A percentile compares a stretch with the other conserved stretches of the same genome.
phyloP scores from a whole-genome alignment of 2,329 filamentous ascomycete species.

The Lachnellula suecica region DNA sequence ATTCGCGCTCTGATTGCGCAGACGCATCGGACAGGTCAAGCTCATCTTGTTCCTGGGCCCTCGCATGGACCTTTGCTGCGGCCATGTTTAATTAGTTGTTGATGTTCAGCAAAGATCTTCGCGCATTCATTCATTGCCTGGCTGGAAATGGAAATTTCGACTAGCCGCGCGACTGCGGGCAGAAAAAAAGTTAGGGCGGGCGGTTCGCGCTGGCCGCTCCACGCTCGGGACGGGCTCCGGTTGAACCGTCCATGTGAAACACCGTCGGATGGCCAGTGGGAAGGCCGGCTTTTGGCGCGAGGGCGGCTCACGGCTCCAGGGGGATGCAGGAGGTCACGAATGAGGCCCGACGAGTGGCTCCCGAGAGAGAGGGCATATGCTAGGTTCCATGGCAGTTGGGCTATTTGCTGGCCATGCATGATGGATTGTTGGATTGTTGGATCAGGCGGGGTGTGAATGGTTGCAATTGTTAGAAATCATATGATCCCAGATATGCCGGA shows the following conservation, averaged over 20 bases:
- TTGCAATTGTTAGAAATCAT: not conserved
- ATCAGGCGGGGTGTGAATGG: not conserved
- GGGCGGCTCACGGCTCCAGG: not conserved
- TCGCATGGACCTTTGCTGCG: constrained; percentile 10
- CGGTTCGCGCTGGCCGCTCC: too few species aligned
- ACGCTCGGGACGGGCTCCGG: not conserved
- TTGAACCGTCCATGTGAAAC: not conserved
- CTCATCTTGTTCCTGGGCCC: constrained; percentile 3
- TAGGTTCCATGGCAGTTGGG: too few species aligned
- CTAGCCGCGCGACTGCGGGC: not conserved
- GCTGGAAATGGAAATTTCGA: too few species aligned
- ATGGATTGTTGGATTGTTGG: not conserved
- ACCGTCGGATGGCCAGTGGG: not conserved
- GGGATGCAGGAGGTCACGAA: not conserved
- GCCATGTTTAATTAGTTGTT: constrained; percentile 8
- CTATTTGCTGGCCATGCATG: constrained; percentile 1
- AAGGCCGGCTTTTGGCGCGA: not conserved
- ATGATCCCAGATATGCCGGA: not conserved
- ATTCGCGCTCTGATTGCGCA: constrained; percentile 7
- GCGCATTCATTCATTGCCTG: too few species aligned
- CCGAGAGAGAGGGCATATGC: not conserved
- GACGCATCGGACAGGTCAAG: constrained; percentile 11
- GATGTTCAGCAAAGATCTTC: not conserved
- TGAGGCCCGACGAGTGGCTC: not conserved
- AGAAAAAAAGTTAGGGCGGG: not conserved